Conservation (phyloP, 2,329 filamentous ascomycete genomes). For the Hypoxylon sp. region DNA sequence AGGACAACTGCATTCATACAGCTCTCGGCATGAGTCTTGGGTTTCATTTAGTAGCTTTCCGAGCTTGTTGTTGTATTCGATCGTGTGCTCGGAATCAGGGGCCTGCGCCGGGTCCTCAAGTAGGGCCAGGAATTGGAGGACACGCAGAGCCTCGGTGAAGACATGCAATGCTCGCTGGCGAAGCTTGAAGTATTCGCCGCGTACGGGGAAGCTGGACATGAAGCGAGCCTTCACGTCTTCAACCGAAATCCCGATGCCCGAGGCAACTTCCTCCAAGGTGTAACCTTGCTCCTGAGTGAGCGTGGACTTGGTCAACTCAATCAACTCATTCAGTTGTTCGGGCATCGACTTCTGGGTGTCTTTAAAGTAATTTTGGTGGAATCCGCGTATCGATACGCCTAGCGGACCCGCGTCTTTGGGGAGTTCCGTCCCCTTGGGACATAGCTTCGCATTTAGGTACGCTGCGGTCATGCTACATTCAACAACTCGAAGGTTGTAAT, state of each 20-base stretch:
- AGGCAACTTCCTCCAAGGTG: constrained; percentile 86
- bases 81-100: constrained; percentile 67
- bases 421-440: constrained; percentile 71
- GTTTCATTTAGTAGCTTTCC: constrained; percentile 91
- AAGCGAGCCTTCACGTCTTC: constrained; percentile 82
- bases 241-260: constrained; percentile 77
- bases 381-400: constrained; percentile 85
- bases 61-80: constrained; percentile 75
- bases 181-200: constrained; percentile 88
- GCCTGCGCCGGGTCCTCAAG: constrained; percentile 70
- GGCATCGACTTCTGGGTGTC: constrained; percentile 65
- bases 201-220: constrained; percentile 90
- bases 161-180: constrained; percentile 91
- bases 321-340: constrained; percentile 80
- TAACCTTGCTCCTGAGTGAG: constrained; percentile 87
- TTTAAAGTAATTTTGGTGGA: constrained; percentile 86
- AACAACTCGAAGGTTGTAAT: constrained; percentile 97
- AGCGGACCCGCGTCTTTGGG: constrained; percentile 86
- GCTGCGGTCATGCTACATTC: constrained; percentile 92
- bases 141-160: constrained; percentile 88
- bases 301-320: constrained; percentile 78
- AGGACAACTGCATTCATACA: constrained; percentile 92
- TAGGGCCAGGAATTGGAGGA: constrained; percentile 84
- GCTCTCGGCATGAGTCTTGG: constrained; percentile 86
- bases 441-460: constrained; percentile 72